phyloP scores from a whole-genome alignment of 495 filamentous ascomycete genomes.

The Penicillium pancosmium region DNA sequence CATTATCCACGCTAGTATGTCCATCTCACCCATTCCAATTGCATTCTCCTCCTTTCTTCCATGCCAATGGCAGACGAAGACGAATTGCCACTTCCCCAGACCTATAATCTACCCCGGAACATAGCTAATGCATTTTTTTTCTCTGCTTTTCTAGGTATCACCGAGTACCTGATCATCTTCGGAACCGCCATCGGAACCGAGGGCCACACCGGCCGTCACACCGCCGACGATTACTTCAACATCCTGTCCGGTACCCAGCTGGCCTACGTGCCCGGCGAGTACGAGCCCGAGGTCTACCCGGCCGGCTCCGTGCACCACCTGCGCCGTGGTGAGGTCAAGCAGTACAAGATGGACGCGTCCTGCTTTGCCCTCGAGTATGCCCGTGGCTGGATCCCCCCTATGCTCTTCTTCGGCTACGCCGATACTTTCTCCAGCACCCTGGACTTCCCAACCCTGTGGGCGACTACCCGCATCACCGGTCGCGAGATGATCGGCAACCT shows the following conservation, averaged over 20 bases:
- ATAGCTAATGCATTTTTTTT: conserved; percentile 13
- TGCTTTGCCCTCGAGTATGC: conserved; percentile 91
- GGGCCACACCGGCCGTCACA: conserved; percentile 83
- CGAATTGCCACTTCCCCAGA: neutral
- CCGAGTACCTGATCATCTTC: conserved; percentile 82
- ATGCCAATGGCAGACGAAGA: neutral
- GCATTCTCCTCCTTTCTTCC: neutral
- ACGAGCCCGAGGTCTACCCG: conserved; percentile 74
- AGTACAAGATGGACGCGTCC: conserved; percentile 78
- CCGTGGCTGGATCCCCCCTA: conserved; percentile 86
- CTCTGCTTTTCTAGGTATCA: conserved; percentile 49
- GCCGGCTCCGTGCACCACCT: conserved; percentile 78
- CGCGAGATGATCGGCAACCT: conserved; percentile 75
- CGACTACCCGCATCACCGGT: conserved; percentile 68
- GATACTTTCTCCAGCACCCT: conserved; percentile 76
- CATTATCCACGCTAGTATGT: conserved; percentile 78
- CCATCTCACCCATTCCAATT: neutral
- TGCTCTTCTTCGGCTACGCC: conserved; percentile 85
- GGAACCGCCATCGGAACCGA: conserved; percentile 86
- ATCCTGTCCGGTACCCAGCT: conserved; percentile 76
- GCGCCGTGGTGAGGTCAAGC: conserved; percentile 73
- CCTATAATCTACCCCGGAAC: neutral
- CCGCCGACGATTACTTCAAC: conserved; percentile 91
- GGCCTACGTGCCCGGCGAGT: conserved; percentile 70
- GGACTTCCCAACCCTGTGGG: conserved; percentile 79